Evolutionary conservation across 1,284 basidiomycete genomes (phyloP), one percentile per base, ranked within the genome.

Genomic region (Ustilago lituana): DNA sequence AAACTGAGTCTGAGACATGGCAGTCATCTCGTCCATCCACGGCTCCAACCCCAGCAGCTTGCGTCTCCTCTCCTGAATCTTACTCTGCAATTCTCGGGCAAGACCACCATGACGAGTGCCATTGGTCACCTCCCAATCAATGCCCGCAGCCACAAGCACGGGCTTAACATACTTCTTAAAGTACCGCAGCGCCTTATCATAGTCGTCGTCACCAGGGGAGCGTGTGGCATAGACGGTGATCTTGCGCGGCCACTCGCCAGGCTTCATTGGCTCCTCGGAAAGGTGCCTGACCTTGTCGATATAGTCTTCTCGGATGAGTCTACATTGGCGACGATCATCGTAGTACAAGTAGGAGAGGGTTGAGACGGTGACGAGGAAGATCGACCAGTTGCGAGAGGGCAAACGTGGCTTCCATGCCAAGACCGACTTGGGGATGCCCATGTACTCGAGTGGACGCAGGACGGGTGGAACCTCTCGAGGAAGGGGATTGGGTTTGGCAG

Each of bases 81-180:
- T 86, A 40, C 91, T 87, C n/a, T 89, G 86, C 20, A 98, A 85
- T 26, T 87, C 88, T 29, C 87, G 85, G 17, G 89, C 88, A 31
- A 98, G 86, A 58, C 93, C 93, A 6, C 95, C 94, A 70, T 92
- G 89, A 60, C 90, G 86, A 73, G 91, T 92, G 23, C 92, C 91
- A 36, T 88, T 87, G 52, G 93, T 84, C 80, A 93, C 87, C 45
- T 91, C 89, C 83, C 91, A 98, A 86, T 98, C 95, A 35, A 98
- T 85, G 0, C 92, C 95, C 5, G 94, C 93, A 9, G 95, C 93
- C 27, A 94, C 91, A 12, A 98, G 86, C 65, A 96, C 88, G 5
- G 95, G 95, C 94, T 96, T 96, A 85, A 97, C 88, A 84, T 96
- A 98, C 85, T 91, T 93, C 80, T 91, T 89, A 84, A 98, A 98